Evolutionary conservation across 345 rosid genomes (phyloP).

Genomic region (Lepidium africanum): DNA sequence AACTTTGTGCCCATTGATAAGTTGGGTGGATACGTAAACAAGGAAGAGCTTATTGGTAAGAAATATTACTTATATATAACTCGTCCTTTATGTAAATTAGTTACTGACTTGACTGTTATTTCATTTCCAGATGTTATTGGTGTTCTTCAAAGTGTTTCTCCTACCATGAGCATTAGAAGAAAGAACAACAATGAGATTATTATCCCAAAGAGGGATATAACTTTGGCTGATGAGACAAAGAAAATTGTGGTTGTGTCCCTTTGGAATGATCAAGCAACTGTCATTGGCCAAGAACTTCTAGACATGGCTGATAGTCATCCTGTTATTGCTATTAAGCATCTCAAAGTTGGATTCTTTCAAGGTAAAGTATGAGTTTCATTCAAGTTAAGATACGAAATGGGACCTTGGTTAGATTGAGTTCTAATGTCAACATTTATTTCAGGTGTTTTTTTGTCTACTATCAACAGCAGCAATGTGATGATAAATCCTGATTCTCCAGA

Average conservation of each 20-base stretch:
- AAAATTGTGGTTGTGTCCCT: constrained; percentile 80
- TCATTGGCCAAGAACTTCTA: constrained; percentile 67
- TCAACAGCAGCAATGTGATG: constrained; percentile 53
- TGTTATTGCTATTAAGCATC: constrained; percentile 68
- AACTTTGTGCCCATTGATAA: constrained; percentile 66
- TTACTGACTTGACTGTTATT: neutral
- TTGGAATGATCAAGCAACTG: constrained; percentile 87
- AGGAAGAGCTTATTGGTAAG: constrained; percentile 79
- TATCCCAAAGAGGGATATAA: constrained; percentile 77
- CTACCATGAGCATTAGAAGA: constrained; percentile 69
- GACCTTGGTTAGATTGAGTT: neutral
- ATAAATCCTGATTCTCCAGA: constrained; percentile 69
- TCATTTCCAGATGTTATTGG: constrained; percentile 63
- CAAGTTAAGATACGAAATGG: neutral
- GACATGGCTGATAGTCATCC: constrained; percentile 63
- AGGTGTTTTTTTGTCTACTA: constrained; percentile 79
- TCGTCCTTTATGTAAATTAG: neutral
- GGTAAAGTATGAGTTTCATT: constrained; percentile 34
- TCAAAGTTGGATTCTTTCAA: constrained; percentile 87
- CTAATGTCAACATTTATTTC: neutral
- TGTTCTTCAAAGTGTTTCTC: constrained; percentile 80
- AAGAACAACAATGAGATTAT: constrained; percentile 56
- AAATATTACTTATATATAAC: neutral
- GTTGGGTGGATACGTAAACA: constrained; percentile 61
- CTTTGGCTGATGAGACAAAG: constrained; percentile 73